phyloP scores from a whole-genome alignment of 1,284 basidiomycete genomes.

The Apiotrichum akiyoshidainum region DNA sequence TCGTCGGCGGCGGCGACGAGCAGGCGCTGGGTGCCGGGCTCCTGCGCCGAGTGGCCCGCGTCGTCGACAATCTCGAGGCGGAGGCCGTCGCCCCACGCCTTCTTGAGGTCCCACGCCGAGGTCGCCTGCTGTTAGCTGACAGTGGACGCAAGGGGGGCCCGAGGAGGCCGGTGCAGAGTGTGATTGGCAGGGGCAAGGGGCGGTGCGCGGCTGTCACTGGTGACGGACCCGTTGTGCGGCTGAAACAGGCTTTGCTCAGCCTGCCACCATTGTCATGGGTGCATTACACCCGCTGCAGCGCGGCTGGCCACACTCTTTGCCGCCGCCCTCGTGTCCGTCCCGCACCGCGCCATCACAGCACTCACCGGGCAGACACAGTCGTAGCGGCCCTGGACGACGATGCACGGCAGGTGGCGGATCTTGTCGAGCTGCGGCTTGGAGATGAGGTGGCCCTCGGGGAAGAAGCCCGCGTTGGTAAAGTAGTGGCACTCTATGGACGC shows the following conservation, averaged over 20 bases:
- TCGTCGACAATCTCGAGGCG: conserved; percentile 78
- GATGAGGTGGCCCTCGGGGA: conserved; percentile 75
- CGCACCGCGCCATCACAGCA: neutral
- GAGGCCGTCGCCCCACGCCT: conserved; percentile 68
- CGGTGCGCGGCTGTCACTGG: neutral
- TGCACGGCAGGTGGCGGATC: conserved; percentile 81
- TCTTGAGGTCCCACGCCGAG: conserved; percentile 68
- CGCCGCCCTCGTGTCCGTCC: too few relatives aligned
- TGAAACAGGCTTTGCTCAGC: too few relatives aligned
- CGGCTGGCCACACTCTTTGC: too few relatives aligned
- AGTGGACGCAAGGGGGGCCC: neutral
- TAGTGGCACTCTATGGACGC: conserved; percentile 91
- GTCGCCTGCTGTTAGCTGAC: conserved; percentile 9
- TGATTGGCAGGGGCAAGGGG: too few relatives aligned
- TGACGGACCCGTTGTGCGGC: too few relatives aligned
- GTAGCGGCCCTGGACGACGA: conserved; percentile 75
- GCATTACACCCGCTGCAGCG: too few relatives aligned
- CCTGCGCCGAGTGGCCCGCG: conserved; percentile 83
- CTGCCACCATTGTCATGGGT: too few relatives aligned
- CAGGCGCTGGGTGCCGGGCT: conserved; percentile 68
- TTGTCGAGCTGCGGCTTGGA: conserved; percentile 81
- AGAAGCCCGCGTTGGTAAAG: conserved; percentile 80
- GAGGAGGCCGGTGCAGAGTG: neutral
- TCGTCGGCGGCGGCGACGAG: conserved; percentile 50
- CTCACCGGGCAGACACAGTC: conserved; percentile 55